Conservation (phyloP, 2,329 filamentous ascomycete species). For the Penicillium occitanis region DNA sequence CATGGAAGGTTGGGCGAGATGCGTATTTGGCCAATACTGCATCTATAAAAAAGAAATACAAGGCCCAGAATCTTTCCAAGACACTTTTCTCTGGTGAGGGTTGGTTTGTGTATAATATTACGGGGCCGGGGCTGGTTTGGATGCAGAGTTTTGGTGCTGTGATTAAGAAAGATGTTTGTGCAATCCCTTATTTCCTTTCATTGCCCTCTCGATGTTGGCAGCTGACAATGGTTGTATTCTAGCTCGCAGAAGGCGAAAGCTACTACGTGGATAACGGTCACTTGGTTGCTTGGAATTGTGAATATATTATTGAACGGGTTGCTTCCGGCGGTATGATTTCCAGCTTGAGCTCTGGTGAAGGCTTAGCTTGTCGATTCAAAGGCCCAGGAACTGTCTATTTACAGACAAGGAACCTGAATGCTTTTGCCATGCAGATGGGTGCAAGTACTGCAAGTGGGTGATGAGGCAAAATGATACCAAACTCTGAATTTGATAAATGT, state of each 20-base stretch:
- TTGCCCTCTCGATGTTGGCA: background rate
- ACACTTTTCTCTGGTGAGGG: constrained; percentile 94
- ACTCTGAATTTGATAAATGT: background rate
- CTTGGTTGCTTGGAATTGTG: constrained; percentile 93
- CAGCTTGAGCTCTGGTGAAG: constrained; percentile 77
- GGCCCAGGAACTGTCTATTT: constrained; percentile 87
- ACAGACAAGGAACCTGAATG: constrained; percentile 81
- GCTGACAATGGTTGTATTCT: background rate
- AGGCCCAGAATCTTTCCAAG: constrained; percentile 81
- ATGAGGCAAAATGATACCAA: background rate
- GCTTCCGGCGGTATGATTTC: constrained; percentile 91
- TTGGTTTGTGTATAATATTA: constrained; percentile 83
- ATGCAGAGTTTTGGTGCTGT: constrained; percentile 93
- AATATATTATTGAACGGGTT: constrained; percentile 86
- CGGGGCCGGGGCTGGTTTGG: constrained; percentile 79
- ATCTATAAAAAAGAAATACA: constrained; percentile 83
- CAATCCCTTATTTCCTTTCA: background rate
- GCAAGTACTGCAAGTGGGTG: constrained; percentile 37
- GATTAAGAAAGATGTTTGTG: constrained; percentile 82
- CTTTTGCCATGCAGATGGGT: constrained; percentile 57
- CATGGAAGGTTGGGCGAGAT: constrained; percentile 84
- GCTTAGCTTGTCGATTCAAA: constrained; percentile 90
- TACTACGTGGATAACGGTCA: constrained; percentile 95
- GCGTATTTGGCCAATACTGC: constrained; percentile 82
- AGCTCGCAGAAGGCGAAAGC: constrained; percentile 65